phyloP scores from a whole-genome alignment of 352 stramenopile species.

The Thalassiosira hispida region DNA sequence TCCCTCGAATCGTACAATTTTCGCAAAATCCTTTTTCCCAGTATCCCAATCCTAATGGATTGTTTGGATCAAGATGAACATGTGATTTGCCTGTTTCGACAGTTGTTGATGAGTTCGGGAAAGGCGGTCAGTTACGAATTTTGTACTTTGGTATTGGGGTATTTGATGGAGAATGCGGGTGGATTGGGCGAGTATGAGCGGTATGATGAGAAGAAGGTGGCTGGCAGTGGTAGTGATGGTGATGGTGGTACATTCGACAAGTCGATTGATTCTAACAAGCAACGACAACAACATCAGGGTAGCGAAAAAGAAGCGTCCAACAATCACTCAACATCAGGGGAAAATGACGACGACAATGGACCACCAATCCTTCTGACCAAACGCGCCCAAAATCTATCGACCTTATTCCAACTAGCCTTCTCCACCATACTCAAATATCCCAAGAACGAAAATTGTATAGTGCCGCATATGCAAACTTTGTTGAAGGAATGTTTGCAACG shows the following conservation, averaged over 20 bases:
- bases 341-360: no score
- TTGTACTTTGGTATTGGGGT: slow-evolving; percentile 94
- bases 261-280: not conserved
- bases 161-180: slow-evolving; percentile 94
- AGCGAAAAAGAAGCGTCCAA: no score
- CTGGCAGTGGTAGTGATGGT: not conserved
- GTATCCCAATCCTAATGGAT: slow-evolving; percentile 91
- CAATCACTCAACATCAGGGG: no score
- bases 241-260: no score
- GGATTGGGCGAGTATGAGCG: slow-evolving; percentile 76
- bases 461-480: slow-evolving; percentile 92
- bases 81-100: slow-evolving; percentile 92
- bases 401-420: slow-evolving; percentile 95
- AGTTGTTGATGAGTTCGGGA: slow-evolving; percentile 92
- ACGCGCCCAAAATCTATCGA: slow-evolving; percentile 83
- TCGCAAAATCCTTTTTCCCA: slow-evolving; percentile 80
- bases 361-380: slow-evolving; percentile 6
- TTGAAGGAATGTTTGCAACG: slow-evolving; percentile 92
- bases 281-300: no score
- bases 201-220: not conserved
- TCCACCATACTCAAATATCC: slow-evolving; percentile 95
- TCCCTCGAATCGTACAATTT: slow-evolving; percentile 95
- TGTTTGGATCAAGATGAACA: slow-evolving; percentile 93
- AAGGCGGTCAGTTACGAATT: slow-evolving; percentile 91
- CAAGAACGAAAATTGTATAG: slow-evolving; percentile 94